Evolutionary conservation across 169 alveolate species (phyloP).

Genomic region (Cryptosporidium viatorum): DNA sequence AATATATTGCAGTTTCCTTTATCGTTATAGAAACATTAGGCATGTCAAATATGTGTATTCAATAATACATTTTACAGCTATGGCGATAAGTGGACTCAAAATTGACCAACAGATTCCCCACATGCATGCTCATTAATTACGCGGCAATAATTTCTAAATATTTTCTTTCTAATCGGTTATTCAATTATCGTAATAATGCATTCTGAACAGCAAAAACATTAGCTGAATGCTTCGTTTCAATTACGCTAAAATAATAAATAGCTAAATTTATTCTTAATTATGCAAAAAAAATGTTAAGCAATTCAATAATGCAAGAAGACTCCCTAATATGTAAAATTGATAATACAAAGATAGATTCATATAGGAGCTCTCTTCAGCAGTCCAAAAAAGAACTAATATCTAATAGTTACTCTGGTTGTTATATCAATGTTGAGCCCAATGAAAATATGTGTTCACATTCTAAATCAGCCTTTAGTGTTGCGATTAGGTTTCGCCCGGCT

Average conservation of each 20-base stretch:
- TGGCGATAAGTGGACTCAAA: neutral
- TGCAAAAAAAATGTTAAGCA: neutral
- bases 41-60: constrained; percentile 30
- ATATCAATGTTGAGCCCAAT: neutral
- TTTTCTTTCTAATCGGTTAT: neutral
- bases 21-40: constrained; percentile 31
- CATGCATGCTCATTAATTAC: constrained; percentile 35
- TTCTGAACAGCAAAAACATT: neutral
- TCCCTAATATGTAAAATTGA: neutral
- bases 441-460: neutral
- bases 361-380: neutral
- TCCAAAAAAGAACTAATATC: neutral
- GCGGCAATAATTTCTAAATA: constrained; percentile 38
- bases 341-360: neutral
- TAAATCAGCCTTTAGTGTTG: constrained; percentile 49
- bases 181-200: neutral
- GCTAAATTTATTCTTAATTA: neutral
- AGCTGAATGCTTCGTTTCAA: neutral
- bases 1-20: constrained; percentile 32
- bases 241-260: neutral
- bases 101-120: constrained; percentile 38
- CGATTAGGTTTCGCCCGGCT: constrained; percentile 64
- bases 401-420: neutral
- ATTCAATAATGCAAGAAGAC: neutral
- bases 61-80: neutral